These are phyloP conservation scores for Lentinula sp. DNA, from an alignment of 768 basidiomycete genomes.

Conservation along the genomic window DNA sequence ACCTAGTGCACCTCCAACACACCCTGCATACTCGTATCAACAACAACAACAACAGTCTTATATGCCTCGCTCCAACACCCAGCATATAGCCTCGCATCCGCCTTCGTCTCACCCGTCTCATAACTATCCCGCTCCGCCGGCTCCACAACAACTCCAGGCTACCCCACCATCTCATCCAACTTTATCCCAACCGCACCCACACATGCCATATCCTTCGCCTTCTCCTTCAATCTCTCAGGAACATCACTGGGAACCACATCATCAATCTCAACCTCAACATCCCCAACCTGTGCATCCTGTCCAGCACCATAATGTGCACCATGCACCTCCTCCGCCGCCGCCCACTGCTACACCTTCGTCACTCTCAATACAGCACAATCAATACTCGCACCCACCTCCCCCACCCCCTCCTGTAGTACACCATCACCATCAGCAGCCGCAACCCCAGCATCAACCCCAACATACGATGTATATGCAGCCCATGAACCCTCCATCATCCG, in stretches of 20 bases:
- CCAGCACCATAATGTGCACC: slow-evolving; percentile 21
- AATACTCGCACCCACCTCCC: slow-evolving; percentile 12
- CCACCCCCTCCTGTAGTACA: slow-evolving; percentile 12
- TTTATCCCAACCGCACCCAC: slow-evolving; percentile 16
- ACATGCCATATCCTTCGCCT: slow-evolving; percentile 40
- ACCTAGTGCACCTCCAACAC: slow-evolving; percentile 27
- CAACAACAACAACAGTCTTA: slow-evolving; percentile 21
- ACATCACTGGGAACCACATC: slow-evolving; percentile 14
- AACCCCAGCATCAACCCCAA: slow-evolving; percentile 19
- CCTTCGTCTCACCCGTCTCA: slow-evolving; percentile 19
- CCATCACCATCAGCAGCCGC: slow-evolving; percentile 16
- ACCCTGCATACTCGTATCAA: slow-evolving; percentile 24
- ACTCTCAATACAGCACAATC: slow-evolving; percentile 4
- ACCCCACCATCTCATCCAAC: slow-evolving; percentile 30
- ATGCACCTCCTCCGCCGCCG: slow-evolving; percentile 17
- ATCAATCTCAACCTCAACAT: slow-evolving; percentile 29
- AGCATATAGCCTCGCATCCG: slow-evolving; percentile 20
- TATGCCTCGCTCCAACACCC: slow-evolving; percentile 25
- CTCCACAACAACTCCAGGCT: slow-evolving; percentile 17
- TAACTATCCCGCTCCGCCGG: slow-evolving; percentile 31
- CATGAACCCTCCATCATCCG: slow-evolving; percentile 10
- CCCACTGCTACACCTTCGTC: slow-evolving; percentile 1
- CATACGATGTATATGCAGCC: slow-evolving; percentile 3
- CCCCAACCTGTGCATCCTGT: slow-evolving; percentile 22
- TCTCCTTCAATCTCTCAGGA: slow-evolving; percentile 34